phyloP scores from a whole-genome alignment of 441 rosid species.

The Macaranga tanarius region DNA sequence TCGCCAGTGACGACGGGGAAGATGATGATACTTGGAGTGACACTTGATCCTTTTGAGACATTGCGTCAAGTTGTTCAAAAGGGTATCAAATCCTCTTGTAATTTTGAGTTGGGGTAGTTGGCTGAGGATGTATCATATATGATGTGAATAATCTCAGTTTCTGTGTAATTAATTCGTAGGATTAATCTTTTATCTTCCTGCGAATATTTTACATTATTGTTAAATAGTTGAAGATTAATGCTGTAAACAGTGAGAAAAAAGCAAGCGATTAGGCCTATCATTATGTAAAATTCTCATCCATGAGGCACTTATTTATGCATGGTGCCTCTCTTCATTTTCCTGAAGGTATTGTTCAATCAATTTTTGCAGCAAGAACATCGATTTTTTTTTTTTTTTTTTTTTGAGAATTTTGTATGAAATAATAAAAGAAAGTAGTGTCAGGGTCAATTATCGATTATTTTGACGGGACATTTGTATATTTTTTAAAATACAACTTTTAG shows the following conservation, averaged over 20 bases:
- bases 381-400: too few relatives aligned
- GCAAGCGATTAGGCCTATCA: conserved; percentile 10
- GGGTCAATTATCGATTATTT: too few relatives aligned
- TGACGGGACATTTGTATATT: too few relatives aligned
- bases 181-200: conserved; percentile 4
- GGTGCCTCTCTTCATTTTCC: not conserved
- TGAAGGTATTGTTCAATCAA: too few relatives aligned
- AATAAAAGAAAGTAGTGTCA: too few relatives aligned
- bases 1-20: conserved; percentile 71
- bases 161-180: conserved; percentile 43
- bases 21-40: conserved; percentile 80
- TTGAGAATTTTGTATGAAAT: too few relatives aligned
- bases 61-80: not conserved
- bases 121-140: conserved; percentile 25
- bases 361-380: too few relatives aligned
- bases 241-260: conserved; percentile 12
- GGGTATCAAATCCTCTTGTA: conserved; percentile 15
- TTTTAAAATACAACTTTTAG: too few relatives aligned
- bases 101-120: conserved; percentile 19
- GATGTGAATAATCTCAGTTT: conserved; percentile 39
- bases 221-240: conserved; percentile 11
- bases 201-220: conserved; percentile 23
- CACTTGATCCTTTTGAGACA: conserved; percentile 33
- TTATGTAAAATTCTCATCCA: conserved; percentile 22
- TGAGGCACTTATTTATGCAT: conserved; percentile 23